Evolutionary conservation across 371 early-diverging fungal species (phyloP).

Genomic region (Entomophthora muscae): DNA sequence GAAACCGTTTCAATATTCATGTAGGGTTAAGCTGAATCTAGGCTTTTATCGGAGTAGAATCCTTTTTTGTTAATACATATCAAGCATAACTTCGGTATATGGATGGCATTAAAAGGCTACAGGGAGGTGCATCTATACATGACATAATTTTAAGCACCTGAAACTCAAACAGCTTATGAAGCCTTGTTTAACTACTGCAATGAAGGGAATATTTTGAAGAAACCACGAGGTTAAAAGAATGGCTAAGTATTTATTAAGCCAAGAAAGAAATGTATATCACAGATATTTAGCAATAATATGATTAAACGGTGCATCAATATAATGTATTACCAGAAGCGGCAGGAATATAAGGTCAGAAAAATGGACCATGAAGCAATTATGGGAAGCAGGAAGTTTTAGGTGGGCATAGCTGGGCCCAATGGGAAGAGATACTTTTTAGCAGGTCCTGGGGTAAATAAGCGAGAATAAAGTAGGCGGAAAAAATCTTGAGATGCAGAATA

Average conservation of each 20-base stretch:
- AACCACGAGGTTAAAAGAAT: too few species aligned
- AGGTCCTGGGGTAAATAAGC: neutral
- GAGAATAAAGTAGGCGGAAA: neutral
- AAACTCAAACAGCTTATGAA: too few species aligned
- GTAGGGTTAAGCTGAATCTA: too few species aligned
- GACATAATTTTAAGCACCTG: too few species aligned
- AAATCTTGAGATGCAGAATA: neutral
- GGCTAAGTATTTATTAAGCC: neutral
- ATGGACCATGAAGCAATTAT: neutral
- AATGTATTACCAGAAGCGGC: neutral
- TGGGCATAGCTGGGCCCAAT: neutral
- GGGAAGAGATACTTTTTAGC: neutral
- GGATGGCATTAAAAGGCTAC: too few species aligned
- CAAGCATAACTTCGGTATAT: too few species aligned
- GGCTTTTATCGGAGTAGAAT: too few species aligned
- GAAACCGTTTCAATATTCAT: too few species aligned
- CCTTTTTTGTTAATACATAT: too few species aligned
- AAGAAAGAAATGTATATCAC: neutral
- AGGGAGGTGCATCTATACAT: too few species aligned
- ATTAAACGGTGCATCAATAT: neutral
- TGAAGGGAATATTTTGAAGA: too few species aligned
- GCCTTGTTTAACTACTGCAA: too few species aligned
- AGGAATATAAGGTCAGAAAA: neutral
- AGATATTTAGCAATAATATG: neutral
- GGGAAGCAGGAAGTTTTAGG: neutral